phyloP scores from a whole-genome alignment of 768 basidiomycete species.

The Collybia sordida region DNA sequence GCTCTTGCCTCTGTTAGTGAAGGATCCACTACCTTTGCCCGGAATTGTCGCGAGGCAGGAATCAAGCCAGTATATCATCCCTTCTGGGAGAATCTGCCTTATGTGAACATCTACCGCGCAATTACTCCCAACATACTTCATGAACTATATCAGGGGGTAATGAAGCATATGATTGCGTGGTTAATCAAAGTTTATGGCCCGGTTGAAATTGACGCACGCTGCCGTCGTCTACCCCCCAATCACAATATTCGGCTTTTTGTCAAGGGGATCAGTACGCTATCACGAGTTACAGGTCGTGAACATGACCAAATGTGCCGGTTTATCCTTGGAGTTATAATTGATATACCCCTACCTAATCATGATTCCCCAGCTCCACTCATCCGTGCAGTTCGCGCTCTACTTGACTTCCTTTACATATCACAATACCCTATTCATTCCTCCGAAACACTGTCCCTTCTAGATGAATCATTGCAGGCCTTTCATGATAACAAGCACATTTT shows the following conservation, averaged over 20 bases:
- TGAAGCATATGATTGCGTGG: constrained; percentile 32
- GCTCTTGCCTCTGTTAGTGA: constrained; percentile 24
- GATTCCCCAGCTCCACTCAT: constrained; percentile 12
- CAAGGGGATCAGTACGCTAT: constrained; percentile 32
- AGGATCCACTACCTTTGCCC: constrained; percentile 10
- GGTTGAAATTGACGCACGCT: constrained; percentile 34
- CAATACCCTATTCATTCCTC: constrained; percentile 29
- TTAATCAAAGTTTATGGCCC: constrained; percentile 17
- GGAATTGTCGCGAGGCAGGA: constrained; percentile 14
- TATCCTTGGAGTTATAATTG: constrained; percentile 28
- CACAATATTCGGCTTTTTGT: constrained; percentile 30
- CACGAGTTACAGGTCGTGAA: constrained; percentile 29
- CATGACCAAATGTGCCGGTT: constrained; percentile 29
- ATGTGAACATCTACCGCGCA: constrained; percentile 34
- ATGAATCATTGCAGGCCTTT: not conserved
- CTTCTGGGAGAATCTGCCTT: constrained; percentile 43
- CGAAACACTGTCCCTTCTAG: constrained; percentile 25
- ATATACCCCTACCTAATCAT: constrained; percentile 14
- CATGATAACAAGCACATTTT: constrained; percentile 1
- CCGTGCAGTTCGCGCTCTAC: constrained; percentile 23
- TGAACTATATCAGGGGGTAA: constrained; percentile 43
- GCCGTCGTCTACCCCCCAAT: constrained; percentile 29
- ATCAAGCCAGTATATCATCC: constrained; percentile 30
- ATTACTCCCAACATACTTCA: constrained; percentile 50
- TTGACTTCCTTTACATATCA: constrained; percentile 39